phyloP scores from a whole-genome alignment of 1,284 basidiomycete genomes.

The Xerocomus minutiporus region DNA sequence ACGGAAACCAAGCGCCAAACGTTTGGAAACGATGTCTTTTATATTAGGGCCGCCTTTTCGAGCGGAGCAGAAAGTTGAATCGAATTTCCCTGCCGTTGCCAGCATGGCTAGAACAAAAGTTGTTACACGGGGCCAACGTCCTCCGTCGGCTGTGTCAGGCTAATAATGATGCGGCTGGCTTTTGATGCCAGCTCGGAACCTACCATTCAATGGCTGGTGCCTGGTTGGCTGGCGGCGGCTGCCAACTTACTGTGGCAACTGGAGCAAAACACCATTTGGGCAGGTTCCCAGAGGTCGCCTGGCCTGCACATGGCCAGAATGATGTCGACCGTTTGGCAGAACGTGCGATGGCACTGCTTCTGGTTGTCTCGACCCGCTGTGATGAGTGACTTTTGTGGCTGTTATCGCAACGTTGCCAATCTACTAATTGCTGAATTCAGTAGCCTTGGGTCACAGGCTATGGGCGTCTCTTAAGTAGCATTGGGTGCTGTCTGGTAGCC shows the following conservation, averaged over 20 bases:
- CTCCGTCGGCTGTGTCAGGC: constrained; percentile 12
- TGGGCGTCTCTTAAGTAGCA: not conserved
- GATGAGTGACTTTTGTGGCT: not conserved
- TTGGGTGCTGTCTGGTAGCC: not conserved
- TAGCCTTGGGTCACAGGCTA: not conserved
- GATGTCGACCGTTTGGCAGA: not conserved
- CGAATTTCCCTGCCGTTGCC: not conserved
- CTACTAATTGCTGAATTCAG: not conserved
- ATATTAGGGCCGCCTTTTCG: constrained; percentile 12
- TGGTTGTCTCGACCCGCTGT: not conserved
- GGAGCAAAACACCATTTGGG: not conserved
- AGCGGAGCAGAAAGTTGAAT: constrained; percentile 19
- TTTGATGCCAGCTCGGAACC: not conserved
- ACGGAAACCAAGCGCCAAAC: constrained; percentile 17
- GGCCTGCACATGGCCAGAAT: constrained; percentile 6
- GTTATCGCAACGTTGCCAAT: not conserved
- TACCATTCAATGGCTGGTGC: constrained; percentile 1
- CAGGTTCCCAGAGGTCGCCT: constrained; percentile 1
- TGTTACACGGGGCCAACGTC: not conserved
- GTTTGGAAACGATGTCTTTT: constrained; percentile 1
- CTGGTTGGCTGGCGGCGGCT: constrained; percentile 13
- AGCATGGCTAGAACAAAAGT: constrained; percentile 1
- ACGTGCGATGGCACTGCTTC: constrained; percentile 5
- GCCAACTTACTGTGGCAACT: not conserved
- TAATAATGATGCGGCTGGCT: constrained; percentile 15